Percentiles rank a stretch among this genome's conserved stretches.
These are phyloP conservation scores for Asterochloris erici DNA, from an alignment of 139 green algal species.

Conservation along the genomic window DNA sequence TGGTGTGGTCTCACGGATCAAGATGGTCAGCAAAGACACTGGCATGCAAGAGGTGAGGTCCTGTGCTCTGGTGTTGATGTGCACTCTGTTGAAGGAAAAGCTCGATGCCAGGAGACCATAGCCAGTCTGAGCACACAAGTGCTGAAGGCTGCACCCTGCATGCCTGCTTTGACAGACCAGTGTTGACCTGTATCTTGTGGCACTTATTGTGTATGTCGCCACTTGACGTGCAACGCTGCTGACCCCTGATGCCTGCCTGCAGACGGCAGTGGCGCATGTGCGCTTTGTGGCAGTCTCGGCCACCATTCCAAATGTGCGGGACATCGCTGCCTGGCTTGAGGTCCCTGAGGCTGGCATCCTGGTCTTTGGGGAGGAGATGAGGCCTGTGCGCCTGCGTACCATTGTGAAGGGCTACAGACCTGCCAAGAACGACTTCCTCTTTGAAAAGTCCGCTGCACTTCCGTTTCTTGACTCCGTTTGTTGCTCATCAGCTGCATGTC, in stretches of 20 bases:
- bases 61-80: not conserved
- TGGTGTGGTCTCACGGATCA: constrained; percentile 75
- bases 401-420: constrained; percentile 69
- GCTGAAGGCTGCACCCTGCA: too few species aligned
- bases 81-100: not conserved
- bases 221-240: not conserved
- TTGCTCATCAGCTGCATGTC: too few species aligned
- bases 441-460: constrained; percentile 11
- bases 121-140: not conserved
- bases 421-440: constrained; percentile 71
- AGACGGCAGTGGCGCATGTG: constrained; percentile 61
- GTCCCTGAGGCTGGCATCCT: constrained; percentile 37
- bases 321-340: constrained; percentile 73
- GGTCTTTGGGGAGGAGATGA: constrained; percentile 84
- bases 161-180: too few species aligned
- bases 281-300: constrained; percentile 83
- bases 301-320: constrained; percentile 75
- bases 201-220: too few species aligned
- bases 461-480: too few species aligned
- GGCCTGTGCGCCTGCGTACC: constrained; percentile 80
- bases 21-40: constrained; percentile 53
- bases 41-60: constrained; percentile 39
- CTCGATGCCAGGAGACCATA: not conserved
- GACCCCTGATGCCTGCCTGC: constrained; percentile 4
- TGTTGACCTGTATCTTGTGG: too few species aligned